phyloP scores from a whole-genome alignment of 2,329 filamentous ascomycete species.

The Phialemonium atrogriseum region DNA sequence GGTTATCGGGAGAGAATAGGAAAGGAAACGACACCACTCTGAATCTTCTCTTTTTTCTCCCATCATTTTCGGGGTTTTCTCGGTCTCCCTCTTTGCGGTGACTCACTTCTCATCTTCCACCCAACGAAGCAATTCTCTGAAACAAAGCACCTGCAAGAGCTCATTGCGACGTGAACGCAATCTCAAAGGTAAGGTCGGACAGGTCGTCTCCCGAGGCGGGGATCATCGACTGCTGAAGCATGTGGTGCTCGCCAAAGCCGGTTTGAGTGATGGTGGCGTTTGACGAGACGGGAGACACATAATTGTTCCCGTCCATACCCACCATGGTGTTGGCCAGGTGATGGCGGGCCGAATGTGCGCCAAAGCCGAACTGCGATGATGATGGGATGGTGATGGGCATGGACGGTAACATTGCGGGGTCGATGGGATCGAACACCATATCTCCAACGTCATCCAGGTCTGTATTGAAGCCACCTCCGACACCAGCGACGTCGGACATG shows the following conservation, averaged over 20 bases:
- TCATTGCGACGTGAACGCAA: constrained; percentile 5
- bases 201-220: constrained; percentile 7
- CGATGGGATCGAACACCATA: constrained; percentile 4
- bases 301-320: constrained; percentile 11
- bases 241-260: constrained; percentile 9
- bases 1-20: too few species aligned
- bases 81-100: too few species aligned
- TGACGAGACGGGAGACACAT: constrained; percentile 17
- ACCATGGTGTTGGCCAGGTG: constrained; percentile 9
- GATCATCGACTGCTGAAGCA: constrained; percentile 5
- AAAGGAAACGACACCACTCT: too few species aligned
- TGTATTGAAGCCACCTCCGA: constrained; percentile 11
- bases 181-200: constrained; percentile 9
- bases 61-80: too few species aligned
- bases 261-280: constrained; percentile 15
- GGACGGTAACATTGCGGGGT: constrained; percentile 7
- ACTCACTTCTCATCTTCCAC: too few species aligned
- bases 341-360: constrained; percentile 3
- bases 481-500: constrained; percentile 8
- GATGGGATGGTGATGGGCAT: constrained; percentile 10
- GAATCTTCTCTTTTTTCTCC: too few species aligned
- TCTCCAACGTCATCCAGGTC: constrained; percentile 8
- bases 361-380: constrained; percentile 16
- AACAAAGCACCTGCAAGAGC: too few species aligned
- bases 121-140: too few species aligned